A percentile compares a stretch with the other conserved stretches of the same genome.
These are phyloP conservation scores for Pyrus communis DNA, from an alignment of 306 rosid genomes.

Conservation along the genomic window DNA sequence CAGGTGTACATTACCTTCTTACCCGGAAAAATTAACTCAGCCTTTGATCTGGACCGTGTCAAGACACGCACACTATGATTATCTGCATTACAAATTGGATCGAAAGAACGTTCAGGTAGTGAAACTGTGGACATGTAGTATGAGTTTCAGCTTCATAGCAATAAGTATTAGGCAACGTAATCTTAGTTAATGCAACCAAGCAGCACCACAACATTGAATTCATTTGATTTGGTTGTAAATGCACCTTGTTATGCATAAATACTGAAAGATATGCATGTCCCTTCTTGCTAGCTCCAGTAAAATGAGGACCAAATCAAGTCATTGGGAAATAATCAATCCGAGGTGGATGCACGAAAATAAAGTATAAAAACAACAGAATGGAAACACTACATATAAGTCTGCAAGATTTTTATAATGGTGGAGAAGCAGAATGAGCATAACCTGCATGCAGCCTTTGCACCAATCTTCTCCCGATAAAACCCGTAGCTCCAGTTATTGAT, in stretches of 20 bases:
- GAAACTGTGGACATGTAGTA: background rate
- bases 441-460: slow-evolving; percentile 90
- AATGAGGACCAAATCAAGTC: background rate
- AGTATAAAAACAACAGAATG: background rate
- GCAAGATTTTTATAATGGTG: background rate
- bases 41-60: slow-evolving; percentile 87
- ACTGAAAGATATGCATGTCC: background rate
- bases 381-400: background rate
- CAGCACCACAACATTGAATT: background rate
- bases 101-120: background rate
- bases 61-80: slow-evolving; percentile 65
- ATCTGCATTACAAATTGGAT: slow-evolving; percentile 41
- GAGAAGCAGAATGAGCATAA: slow-evolving; percentile 21
- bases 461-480: slow-evolving; percentile 83
- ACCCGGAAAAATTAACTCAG: slow-evolving; percentile 91
- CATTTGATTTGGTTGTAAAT: slow-evolving; percentile 3
- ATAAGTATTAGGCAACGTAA: slow-evolving; percentile 9
- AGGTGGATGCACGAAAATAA: background rate
- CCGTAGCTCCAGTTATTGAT: slow-evolving; percentile 95
- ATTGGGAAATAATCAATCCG: background rate
- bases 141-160: slow-evolving; percentile 1
- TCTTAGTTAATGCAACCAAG: slow-evolving; percentile 9
- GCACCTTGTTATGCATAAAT: background rate
- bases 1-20: slow-evolving; percentile 78
- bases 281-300: background rate